A percentile compares a stretch with the other conserved stretches of the same genome.
Conservation (phyloP, 2,329 filamentous ascomycete species). For the Ophiocordyceps camponoti-leonardi region DNA sequence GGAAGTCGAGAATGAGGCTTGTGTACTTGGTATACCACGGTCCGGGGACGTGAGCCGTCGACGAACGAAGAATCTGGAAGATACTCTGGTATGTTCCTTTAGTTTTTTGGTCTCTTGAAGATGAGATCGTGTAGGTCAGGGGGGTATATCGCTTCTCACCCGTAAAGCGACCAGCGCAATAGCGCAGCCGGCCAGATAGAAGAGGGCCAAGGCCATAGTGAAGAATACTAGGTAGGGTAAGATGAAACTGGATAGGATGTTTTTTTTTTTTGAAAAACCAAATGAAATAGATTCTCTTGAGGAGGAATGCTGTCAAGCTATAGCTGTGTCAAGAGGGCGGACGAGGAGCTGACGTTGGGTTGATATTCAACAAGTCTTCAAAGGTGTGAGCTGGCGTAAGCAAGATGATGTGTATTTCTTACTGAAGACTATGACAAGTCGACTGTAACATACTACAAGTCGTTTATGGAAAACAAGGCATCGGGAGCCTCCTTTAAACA, state of each 20-base stretch:
- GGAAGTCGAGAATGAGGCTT: constrained; percentile 3
- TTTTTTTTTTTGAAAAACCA: background rate
- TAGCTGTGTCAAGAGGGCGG: too few species aligned
- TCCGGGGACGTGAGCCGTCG: constrained; percentile 7
- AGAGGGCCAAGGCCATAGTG: background rate
- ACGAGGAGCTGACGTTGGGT: too few species aligned
- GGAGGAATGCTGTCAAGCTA: too few species aligned
- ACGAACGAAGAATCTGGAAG: background rate
- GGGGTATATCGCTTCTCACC: background rate
- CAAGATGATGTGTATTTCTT: too few species aligned
- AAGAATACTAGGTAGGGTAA: background rate
- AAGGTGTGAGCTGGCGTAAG: too few species aligned
- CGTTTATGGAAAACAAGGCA: too few species aligned
- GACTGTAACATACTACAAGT: too few species aligned
- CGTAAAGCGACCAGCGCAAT: background rate
- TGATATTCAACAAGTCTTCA: too few species aligned
- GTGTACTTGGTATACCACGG: constrained; percentile 11
- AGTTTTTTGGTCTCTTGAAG: background rate
- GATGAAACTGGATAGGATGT: background rate
- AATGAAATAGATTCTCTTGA: background rate
- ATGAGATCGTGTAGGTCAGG: background rate
- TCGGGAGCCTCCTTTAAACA: too few species aligned
- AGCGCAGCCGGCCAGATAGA: background rate
- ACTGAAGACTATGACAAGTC: too few species aligned
- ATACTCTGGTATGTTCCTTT: background rate